These are phyloP conservation scores for Nemania abortiva DNA, from an alignment of 2,329 filamentous ascomycete species.

Conservation along the genomic window DNA sequence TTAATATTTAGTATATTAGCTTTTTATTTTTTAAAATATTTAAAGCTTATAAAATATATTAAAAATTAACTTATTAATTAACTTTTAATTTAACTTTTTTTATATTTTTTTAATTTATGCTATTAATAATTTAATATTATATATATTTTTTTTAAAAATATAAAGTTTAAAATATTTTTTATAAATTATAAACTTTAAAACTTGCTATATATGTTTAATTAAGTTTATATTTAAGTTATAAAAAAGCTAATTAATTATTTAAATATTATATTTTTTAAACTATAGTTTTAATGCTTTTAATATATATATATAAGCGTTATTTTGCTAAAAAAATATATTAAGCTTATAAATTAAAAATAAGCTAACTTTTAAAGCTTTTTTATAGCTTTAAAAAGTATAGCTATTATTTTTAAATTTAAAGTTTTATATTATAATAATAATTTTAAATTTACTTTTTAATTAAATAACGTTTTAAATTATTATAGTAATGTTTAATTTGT, in stretches of 20 bases:
- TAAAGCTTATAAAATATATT: no score
- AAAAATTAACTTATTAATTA: no score
- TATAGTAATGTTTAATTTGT: background rate
- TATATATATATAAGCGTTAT: background rate
- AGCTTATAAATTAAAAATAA: no score
- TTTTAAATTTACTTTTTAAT: background rate
- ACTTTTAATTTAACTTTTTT: no score
- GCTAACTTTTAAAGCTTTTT: background rate
- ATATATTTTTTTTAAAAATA: background rate
- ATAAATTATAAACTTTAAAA: background rate
- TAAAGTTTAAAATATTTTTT: background rate
- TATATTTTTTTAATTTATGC: background rate
- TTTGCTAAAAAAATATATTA: background rate
- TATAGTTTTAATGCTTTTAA: background rate
- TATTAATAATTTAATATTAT: background rate
- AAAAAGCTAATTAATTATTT: background rate
- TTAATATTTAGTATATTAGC: no score
- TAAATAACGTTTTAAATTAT: slow-evolving; percentile 3
- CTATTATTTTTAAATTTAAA: no score
- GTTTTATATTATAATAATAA: slow-evolving; percentile 4
- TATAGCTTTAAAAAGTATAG: background rate
- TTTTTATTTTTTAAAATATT: no score
- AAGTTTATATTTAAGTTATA: slow-evolving; percentile 5
- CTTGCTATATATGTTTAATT: background rate
- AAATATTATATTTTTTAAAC: background rate